Percentiles rank a stretch among this genome's conserved stretches.
phyloP scores from a whole-genome alignment of 148 eudicot genomes.

The Rhododendron vialii region DNA sequence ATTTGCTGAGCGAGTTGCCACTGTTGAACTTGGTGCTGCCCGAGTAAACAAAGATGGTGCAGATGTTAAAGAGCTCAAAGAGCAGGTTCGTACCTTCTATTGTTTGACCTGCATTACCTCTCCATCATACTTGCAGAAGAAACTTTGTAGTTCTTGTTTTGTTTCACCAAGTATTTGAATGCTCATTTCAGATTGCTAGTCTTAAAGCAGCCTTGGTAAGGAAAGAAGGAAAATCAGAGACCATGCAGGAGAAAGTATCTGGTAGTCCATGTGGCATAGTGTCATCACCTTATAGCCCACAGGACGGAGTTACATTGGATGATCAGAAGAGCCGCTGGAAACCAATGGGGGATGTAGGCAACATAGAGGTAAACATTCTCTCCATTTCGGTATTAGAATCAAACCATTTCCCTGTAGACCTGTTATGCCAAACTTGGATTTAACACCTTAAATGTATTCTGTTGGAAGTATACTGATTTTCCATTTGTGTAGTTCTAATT shows the following conservation, averaged over 20 bases:
- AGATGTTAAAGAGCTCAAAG: constrained; percentile 94
- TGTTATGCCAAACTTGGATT: not conserved
- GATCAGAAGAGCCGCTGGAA: constrained; percentile 44
- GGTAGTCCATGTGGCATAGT: constrained; percentile 44
- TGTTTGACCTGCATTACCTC: not conserved
- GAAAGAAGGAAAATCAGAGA: constrained; percentile 53
- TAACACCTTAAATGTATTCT: not conserved
- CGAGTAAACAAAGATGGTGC: constrained; percentile 71
- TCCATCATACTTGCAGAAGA: not conserved
- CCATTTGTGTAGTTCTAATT: not conserved
- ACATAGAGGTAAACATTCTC: constrained; percentile 54
- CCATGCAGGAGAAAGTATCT: constrained; percentile 31
- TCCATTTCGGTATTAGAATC: not conserved
- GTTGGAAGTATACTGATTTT: not conserved
- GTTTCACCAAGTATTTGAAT: not conserved
- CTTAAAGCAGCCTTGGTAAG: constrained; percentile 85
- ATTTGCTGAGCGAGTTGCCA: constrained; percentile 95
- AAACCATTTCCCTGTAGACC: not conserved
- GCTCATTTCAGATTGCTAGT: constrained; percentile 59
- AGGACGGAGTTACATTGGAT: constrained; percentile 22
- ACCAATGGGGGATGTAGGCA: constrained; percentile 72
- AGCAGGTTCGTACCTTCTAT: constrained; percentile 49
- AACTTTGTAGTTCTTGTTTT: not conserved
- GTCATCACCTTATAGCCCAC: constrained; percentile 42
- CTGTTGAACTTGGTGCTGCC: constrained; percentile 98